Conservation (phyloP, 768 basidiomycete genomes). For the Leccinellum luteum region DNA sequence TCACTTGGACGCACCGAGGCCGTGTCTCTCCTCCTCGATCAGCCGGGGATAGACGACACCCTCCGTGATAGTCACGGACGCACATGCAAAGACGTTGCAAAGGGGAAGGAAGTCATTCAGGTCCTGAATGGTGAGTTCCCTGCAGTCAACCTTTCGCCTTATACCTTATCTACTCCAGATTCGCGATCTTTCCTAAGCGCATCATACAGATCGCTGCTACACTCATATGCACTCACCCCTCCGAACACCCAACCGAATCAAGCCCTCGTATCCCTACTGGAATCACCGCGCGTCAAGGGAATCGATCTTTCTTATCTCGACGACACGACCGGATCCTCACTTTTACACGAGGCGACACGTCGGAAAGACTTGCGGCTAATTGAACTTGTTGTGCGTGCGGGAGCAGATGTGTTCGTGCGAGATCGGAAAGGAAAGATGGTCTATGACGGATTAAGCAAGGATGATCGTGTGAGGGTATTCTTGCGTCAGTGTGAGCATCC, state of each 20-base stretch:
- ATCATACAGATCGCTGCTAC: slow-evolving; percentile 69
- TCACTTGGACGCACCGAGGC: slow-evolving; percentile 71
- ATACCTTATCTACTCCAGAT: slow-evolving; percentile 42
- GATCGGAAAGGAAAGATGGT: slow-evolving; percentile 71
- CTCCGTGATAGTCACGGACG: slow-evolving; percentile 62
- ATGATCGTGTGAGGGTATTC: slow-evolving; percentile 80
- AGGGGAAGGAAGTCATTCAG: slow-evolving; percentile 59
- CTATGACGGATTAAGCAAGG: slow-evolving; percentile 68
- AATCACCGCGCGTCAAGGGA: slow-evolving; percentile 63
- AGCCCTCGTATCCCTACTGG: slow-evolving; percentile 55
- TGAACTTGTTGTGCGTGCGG: slow-evolving; percentile 80
- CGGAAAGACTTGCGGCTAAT: slow-evolving; percentile 79
- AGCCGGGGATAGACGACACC: slow-evolving; percentile 79
- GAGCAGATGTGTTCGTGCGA: slow-evolving; percentile 86
- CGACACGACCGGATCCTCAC: slow-evolving; percentile 67
- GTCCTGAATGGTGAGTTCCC: slow-evolving; percentile 61
- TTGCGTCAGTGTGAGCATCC: slow-evolving; percentile 71
- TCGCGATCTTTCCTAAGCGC: slow-evolving; percentile 76
- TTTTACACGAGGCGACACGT: slow-evolving; percentile 85
- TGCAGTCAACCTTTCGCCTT: neutral
- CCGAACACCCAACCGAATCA: slow-evolving; percentile 38
- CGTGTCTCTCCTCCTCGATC: slow-evolving; percentile 72
- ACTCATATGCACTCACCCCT: slow-evolving; percentile 69
- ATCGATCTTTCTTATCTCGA: slow-evolving; percentile 82
- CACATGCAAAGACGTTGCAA: slow-evolving; percentile 71